These are phyloP conservation scores for Fusarium euwallaceae DNA, from an alignment of 2,329 filamentous ascomycete species.

Conservation along the genomic window DNA sequence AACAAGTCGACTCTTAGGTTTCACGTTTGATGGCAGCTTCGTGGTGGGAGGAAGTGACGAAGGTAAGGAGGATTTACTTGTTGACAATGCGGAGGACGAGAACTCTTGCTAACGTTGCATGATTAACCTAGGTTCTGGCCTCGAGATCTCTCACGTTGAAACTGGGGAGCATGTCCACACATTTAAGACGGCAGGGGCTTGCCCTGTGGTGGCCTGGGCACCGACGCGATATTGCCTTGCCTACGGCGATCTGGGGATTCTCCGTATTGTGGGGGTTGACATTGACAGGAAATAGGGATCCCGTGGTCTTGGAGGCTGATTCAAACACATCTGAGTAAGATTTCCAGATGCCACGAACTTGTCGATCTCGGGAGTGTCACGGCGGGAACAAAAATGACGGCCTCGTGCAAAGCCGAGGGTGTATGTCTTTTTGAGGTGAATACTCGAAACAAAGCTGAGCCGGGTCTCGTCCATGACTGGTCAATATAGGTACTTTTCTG, in stretches of 20 bases:
- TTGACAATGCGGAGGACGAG: not conserved
- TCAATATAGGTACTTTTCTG: slow-evolving; percentile 3
- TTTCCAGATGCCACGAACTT: not conserved
- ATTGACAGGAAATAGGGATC: slow-evolving; percentile 54
- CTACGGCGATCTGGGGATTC: slow-evolving; percentile 76
- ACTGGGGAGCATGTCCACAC: slow-evolving; percentile 80
- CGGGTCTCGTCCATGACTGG: slow-evolving; percentile 4
- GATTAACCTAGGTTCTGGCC: slow-evolving; percentile 62
- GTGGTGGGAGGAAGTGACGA: slow-evolving; percentile 81
- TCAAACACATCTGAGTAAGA: not conserved
- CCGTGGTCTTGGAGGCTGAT: not conserved
- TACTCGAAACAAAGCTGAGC: slow-evolving; percentile 10
- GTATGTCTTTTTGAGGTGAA: not conserved
- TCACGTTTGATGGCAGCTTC: slow-evolving; percentile 83
- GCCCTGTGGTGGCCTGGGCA: slow-evolving; percentile 80
- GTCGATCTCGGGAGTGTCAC: not conserved
- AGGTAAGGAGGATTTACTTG: slow-evolving; percentile 56
- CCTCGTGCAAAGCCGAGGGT: not conserved
- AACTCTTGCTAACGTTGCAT: slow-evolving; percentile 11
- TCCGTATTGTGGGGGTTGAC: slow-evolving; percentile 77
- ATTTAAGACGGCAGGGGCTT: slow-evolving; percentile 75
- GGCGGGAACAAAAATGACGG: not conserved
- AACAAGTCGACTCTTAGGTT: slow-evolving; percentile 62
- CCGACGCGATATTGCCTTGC: slow-evolving; percentile 80
- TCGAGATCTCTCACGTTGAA: slow-evolving; percentile 80